Percentiles rank a stretch among this genome's conserved stretches.
Conservation (phyloP, 768 basidiomycete genomes). For the Boletus vinaceobasis region DNA sequence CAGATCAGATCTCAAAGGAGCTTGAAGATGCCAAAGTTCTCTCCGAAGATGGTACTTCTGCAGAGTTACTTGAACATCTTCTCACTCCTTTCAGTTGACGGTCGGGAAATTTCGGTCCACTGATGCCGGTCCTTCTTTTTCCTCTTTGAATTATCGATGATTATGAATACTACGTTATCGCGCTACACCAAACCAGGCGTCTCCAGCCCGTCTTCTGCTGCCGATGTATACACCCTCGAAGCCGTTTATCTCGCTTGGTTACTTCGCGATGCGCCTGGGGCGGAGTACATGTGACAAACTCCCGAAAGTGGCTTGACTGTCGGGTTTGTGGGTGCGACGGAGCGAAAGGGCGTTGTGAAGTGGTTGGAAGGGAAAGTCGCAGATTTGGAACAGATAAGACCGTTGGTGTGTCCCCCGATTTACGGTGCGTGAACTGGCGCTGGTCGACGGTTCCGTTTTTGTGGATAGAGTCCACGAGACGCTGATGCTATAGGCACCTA, state of each 20-base stretch:
- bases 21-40: background rate
- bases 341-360: constrained; percentile 81
- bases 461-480: constrained; percentile 33
- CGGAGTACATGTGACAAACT: constrained; percentile 87
- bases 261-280: constrained; percentile 65
- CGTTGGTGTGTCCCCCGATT: constrained; percentile 3
- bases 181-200: constrained; percentile 69
- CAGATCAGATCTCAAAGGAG: background rate
- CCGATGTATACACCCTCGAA: constrained; percentile 73
- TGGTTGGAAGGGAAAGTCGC: constrained; percentile 65
- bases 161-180: constrained; percentile 24
- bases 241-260: constrained; percentile 86
- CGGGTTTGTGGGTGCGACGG: constrained; percentile 82
- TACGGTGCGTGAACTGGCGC: background rate
- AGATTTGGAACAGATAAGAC: constrained; percentile 25
- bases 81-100: background rate
- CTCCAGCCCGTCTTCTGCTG: constrained; percentile 22
- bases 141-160: no score
- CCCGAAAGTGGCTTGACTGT: constrained; percentile 69
- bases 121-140: no score
- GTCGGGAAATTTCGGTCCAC: no score
- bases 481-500: no score
- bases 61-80: background rate
- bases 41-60: background rate
- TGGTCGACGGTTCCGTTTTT: background rate